Evolutionary conservation across 768 basidiomycete species (phyloP).

Genomic region (Trametes sanguinea): DNA sequence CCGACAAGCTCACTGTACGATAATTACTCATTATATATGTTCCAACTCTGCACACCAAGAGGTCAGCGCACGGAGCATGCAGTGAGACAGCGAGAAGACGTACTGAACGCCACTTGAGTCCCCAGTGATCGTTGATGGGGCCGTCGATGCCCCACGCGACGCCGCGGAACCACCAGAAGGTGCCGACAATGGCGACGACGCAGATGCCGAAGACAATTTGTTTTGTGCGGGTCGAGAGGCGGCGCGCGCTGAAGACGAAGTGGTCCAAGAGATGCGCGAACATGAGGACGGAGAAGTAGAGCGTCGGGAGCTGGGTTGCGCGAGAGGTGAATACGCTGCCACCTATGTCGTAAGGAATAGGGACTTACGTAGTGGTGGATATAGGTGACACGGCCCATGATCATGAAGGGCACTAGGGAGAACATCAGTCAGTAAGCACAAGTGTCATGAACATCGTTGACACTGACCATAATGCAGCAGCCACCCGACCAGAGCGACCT

Average conservation of each 20-base stretch:
- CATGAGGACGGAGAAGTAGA: constrained; percentile 97
- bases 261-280: constrained; percentile 89
- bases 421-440: constrained; percentile 11
- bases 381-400: constrained; percentile 98
- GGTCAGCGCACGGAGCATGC: background rate
- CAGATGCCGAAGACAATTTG: constrained; percentile 67
- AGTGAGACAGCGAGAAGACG: constrained; percentile 23
- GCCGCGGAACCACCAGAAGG: constrained; percentile 95
- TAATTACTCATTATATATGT: constrained; percentile 36
- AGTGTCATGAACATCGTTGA: background rate
- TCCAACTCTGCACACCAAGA: constrained; percentile 34
- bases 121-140: constrained; percentile 76
- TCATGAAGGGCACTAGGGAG: constrained; percentile 82
- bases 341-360: background rate
- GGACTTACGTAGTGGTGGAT: constrained; percentile 89
- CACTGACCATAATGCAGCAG: constrained; percentile 81
- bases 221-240: constrained; percentile 66
- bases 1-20: constrained; percentile 8
- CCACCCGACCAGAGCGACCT: constrained; percentile 93
- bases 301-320: constrained; percentile 75
- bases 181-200: constrained; percentile 60
- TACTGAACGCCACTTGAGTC: constrained; percentile 75
- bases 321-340: background rate
- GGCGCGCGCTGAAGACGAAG: constrained; percentile 80
- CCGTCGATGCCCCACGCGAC: constrained; percentile 93